Base-by-base conservation (phyloP, 1,284 basidiomycete species). In the Cronartium quercuum region DNA sequence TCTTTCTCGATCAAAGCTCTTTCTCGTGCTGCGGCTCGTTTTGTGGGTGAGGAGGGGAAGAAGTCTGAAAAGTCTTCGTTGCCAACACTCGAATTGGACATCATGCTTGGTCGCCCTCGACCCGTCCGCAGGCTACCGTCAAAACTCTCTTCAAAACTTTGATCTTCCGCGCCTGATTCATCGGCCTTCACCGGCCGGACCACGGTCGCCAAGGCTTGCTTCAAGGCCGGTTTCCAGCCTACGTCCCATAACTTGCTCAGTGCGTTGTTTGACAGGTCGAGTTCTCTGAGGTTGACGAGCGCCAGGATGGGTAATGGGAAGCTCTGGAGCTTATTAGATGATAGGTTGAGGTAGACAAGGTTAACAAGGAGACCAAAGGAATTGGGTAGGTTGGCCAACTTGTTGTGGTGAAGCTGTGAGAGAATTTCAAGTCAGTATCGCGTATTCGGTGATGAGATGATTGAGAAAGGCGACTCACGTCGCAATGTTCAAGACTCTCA, bases 311-410 rank as follows among this genome's bases (percentile, higher is more conserved):
- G 61, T 24, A 73, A 5, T 57, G 69, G 69, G 38, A 73, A 66
- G 41, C 38, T 41, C 35, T 47, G 12, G 18, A 73, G 37, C 40
- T 65, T 42, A 34, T 73, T 73, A 21, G 69, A 64, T 12, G 69
- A 73, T 47, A 73, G 51, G 61, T 73, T 62, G 37, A 73, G 65
- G 24, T 51, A 18, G 1, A 62, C 64, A 7, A 73, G 61, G 44
- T 73, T 73, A 21, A 55, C 65, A 29, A 73, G 38, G 34, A 73
- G 40, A 18, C 69, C 69, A 57, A 73, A 73, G 0, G 69, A 65
- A 15, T 1, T 29, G 15, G 69, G 69, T 41, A 73, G 38, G 44
- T 47, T 47, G 29, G 34, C 58, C 9, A 73, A 24, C 38, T 66
- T 61, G 34, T 73, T 73, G 47, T 62, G 63, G 35, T 65, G 69